phyloP scores from a whole-genome alignment of 257 asterid species.

The Thymus quinquecostatus region DNA sequence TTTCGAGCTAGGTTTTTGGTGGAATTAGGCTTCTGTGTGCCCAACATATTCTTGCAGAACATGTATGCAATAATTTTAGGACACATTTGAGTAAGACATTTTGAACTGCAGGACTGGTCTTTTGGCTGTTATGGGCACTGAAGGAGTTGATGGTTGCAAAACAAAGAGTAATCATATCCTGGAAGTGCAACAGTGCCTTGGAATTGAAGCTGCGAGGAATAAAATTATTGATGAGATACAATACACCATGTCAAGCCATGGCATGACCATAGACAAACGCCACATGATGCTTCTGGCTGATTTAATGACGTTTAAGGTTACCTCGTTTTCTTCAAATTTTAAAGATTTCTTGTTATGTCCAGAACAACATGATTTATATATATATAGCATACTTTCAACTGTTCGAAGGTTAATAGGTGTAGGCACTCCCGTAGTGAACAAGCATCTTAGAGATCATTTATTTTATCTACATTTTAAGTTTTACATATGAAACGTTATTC shows the following conservation, averaged over 20 bases:
- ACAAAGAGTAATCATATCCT: slow-evolving; percentile 73
- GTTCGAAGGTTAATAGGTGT: neutral
- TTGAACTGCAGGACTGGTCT: slow-evolving; percentile 73
- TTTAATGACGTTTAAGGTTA: slow-evolving; percentile 87
- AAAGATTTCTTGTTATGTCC: neutral
- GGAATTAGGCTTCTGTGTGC: too few relatives aligned
- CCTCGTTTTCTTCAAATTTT: slow-evolving; percentile 19
- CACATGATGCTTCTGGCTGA: slow-evolving; percentile 99
- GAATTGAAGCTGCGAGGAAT: slow-evolving; percentile 93
- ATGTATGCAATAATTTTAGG: neutral
- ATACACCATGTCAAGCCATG: slow-evolving; percentile 74
- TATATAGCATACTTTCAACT: slow-evolving; percentile 7
- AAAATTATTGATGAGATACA: slow-evolving; percentile 74
- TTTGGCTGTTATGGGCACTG: slow-evolving; percentile 86
- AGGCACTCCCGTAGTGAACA: neutral
- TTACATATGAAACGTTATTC: neutral
- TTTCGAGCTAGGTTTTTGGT: too few relatives aligned
- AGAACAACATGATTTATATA: neutral
- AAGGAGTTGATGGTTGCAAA: slow-evolving; percentile 71
- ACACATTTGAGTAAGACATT: slow-evolving; percentile 25
- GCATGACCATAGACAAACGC: slow-evolving; percentile 88
- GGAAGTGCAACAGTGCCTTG: slow-evolving; percentile 73
- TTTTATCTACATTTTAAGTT: neutral
- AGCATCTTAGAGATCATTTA: neutral
- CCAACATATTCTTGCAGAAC: neutral